Evolutionary conservation across 2,329 filamentous ascomycete genomes (phyloP), one percentile per base, ranked within the genome.

Genomic region (Decorospora gaudefroyi): DNA sequence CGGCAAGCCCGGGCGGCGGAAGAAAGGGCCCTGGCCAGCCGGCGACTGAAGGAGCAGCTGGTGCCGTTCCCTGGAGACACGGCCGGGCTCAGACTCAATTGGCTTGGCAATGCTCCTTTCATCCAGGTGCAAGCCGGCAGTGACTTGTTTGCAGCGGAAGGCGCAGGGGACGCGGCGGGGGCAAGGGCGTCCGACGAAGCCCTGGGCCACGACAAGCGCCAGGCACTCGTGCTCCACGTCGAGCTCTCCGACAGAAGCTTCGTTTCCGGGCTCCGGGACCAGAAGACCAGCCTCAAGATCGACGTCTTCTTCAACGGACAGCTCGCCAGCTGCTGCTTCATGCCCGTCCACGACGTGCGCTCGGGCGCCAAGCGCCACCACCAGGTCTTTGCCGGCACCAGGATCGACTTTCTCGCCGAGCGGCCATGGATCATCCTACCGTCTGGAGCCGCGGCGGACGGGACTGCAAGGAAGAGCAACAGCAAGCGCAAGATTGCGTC

Each of bases 301-400:
- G 75, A 77, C n/a, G 68, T 78, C 3, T 73, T 74, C 51, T 62
- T 76, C 55, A 78, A 78, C 41, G 76, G 76, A 25, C 57, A 69
- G 19, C 62, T 77, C 6, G 65, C 66, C 3, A 62, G 54, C n/a
- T 70, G 65, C 23, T 46, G 51, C 4, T 55, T 66, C 16, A 34
- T 69, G 7, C 51, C 65, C 6, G 34, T 37, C 15, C 51, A 60
- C 18, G 62, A 66, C 34, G 31, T 59, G 6, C 49, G 35, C 3
- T 45, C 37, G 8, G 57, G 49, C 6, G 35, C 27, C 12, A 60
- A 62, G 25, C 36, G 51, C 3, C 32, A 57, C 2, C 47, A 64
- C 29, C 61, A 59, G 13, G 39, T 64, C 9, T 75, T 76, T 45
- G 57, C 67, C 4, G 76, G 76, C 10, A 65, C 51, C 8, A 63